A percentile compares a stretch with the other conserved stretches of the same genome.
Conservation (phyloP, 2,329 filamentous ascomycete genomes). For the Arthrinium phaeospermum region DNA sequence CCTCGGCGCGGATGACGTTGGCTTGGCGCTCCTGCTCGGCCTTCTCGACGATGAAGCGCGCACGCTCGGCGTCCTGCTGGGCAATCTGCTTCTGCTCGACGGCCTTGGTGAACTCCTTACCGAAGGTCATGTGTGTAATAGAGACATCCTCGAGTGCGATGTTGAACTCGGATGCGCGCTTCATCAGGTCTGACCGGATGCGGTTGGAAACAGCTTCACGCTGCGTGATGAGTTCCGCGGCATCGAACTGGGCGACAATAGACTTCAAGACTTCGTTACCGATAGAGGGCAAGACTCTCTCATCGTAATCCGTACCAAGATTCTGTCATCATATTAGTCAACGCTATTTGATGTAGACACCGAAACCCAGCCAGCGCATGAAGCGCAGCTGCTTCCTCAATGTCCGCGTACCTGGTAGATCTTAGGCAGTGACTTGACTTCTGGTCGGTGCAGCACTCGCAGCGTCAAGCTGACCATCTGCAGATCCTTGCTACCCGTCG, state of each 20-base stretch:
- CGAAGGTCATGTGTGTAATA: slow-evolving; percentile 99
- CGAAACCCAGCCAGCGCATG: neutral
- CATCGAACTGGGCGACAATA: slow-evolving; percentile 98
- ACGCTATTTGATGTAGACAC: neutral
- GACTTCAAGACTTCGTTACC: slow-evolving; percentile 99
- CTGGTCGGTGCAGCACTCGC: slow-evolving; percentile 91
- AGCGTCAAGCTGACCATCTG: slow-evolving; percentile 99
- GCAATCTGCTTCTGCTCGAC: slow-evolving; percentile 99
- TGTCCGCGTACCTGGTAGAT: slow-evolving; percentile 85
- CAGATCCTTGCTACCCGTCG: slow-evolving; percentile 97
- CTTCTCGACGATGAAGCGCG: slow-evolving; percentile 97
- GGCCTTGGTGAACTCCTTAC: slow-evolving; percentile 96
- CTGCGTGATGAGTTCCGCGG: slow-evolving; percentile 97
- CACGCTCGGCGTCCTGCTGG: slow-evolving; percentile 97
- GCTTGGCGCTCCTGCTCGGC: slow-evolving; percentile 99
- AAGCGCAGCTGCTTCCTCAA: neutral
- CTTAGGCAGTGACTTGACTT: slow-evolving; percentile 90
- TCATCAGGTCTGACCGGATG: slow-evolving; percentile 90
- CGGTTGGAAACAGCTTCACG: slow-evolving; percentile 95
- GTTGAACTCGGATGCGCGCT: slow-evolving; percentile 96
- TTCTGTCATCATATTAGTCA: slow-evolving; percentile 62
- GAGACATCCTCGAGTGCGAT: slow-evolving; percentile 98
- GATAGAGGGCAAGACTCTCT: slow-evolving; percentile 96
- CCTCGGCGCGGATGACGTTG: slow-evolving; percentile 97
- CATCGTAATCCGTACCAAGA: slow-evolving; percentile 97